Evolutionary conservation across 805 yeast genomes (phyloP), one percentile per base, ranked within the genome.

Genomic region (Pichia nanzhaoensis): DNA sequence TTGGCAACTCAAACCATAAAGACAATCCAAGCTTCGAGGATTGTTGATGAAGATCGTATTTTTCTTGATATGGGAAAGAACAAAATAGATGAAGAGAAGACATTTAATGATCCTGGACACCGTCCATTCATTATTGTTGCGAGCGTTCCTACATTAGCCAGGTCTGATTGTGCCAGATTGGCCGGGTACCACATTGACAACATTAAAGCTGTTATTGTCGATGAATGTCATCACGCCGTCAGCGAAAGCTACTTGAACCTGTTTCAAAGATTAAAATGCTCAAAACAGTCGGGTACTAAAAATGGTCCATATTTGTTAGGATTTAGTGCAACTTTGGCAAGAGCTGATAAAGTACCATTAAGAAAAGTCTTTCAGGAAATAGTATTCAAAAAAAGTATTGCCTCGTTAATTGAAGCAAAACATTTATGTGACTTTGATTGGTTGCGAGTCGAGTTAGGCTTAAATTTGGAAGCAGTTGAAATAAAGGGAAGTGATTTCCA

Each of bases 201-300:
- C n/a, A 82, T 74, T 65, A 83, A 86, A 57, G 69, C 89, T 28
- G 75, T 91, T 16, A 78, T 90, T 18, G 69, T 90, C 2, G 98
- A 90, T 63, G 98, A 90, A 60, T 95, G 96, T 34, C 98, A 90
- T 58, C 97, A 90, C 62, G 82, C 95, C 0, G 84, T 85, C 1
- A 88, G 96, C 0, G 57, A 61, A 14, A 71, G 89, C 1, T 91
- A 90, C 67, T 37, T 64, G 16, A 59, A 68, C 3, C 70, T 85
- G 55, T 87, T 90, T 54, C 67, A 68, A 0, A 54, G 61, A 34
- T 55, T 57, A 1, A 52, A 65, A 0, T 42, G 39, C 34, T 34
- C 39, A 2, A 59, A 66, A 0, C 66, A 77, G 46, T 62, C 65
- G 1, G 13, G 2, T 1, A 35, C 35, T 14, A 68, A 69, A 1